phyloP scores from a whole-genome alignment of 2,329 filamentous ascomycete species.

The Aspergillus costaricaensis region DNA sequence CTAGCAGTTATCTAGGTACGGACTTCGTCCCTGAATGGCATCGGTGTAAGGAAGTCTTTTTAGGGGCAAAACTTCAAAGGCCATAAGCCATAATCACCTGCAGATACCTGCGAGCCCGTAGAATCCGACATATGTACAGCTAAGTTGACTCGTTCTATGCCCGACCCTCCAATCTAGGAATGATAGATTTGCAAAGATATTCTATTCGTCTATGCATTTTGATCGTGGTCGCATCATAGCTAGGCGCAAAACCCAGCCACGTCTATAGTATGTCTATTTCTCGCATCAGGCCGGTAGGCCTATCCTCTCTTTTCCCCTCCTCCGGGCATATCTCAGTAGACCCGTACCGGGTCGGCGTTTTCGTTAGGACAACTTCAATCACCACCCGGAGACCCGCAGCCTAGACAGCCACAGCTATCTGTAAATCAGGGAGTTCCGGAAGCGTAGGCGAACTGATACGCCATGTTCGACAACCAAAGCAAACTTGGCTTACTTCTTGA shows the following conservation, averaged over 20 bases:
- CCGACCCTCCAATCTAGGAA: too few relatives aligned
- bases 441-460: background rate
- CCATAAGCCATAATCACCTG: too few relatives aligned
- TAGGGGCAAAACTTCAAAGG: too few relatives aligned
- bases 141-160: background rate
- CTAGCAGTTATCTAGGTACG: too few relatives aligned
- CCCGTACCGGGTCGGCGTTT: background rate
- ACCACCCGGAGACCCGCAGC: background rate
- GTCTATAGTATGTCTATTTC: background rate
- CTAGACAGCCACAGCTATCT: background rate
- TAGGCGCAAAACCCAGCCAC: background rate
- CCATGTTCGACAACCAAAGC: background rate
- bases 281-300: background rate
- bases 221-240: constrained; percentile 6
- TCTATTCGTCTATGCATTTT: constrained; percentile 1
- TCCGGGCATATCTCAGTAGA: background rate
- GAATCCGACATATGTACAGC: background rate
- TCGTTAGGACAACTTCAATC: background rate
- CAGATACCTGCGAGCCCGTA: too few relatives aligned
- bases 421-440: background rate
- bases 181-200: background rate
- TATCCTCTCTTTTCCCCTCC: too few relatives aligned
- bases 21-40: too few relatives aligned
- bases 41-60: too few relatives aligned
- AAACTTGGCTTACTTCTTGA: constrained; percentile 62